Evolutionary conservation across 192 early-diverging fungal species (phyloP), one percentile per base, ranked within the genome.

Genomic region (Umbelopsis sp.): DNA sequence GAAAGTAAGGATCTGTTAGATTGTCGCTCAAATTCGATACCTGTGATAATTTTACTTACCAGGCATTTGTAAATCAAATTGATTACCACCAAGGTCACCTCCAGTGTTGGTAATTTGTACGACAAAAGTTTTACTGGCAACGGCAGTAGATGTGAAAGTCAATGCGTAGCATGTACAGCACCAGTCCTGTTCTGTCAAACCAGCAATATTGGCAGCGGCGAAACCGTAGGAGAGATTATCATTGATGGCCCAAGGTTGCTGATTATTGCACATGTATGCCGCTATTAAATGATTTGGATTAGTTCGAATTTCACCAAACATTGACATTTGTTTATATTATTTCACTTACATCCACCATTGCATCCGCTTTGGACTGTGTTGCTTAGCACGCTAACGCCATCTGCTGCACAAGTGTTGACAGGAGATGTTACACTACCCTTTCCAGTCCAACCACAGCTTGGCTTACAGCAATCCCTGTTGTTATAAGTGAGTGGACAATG

Each of bases 101-200:
- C 74, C 74, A 41, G 69, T 71, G 44, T 76, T 76, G 10, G 74
- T 77, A 26, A 68, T 45, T 44, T 76, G 74, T 2, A 71, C 74
- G 11, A 76, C 53, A 54, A 71, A 38, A 1, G 52, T 71, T 32
- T 76, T 76, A n/a, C 65, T 70, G 20, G 59, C n/a, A 21, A 76
- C 62, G 4, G 62, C 31, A 6, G 24, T 20, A 52, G 51, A 62
- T 26, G 74, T 75, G 29, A 76, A 76, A 29, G 69, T 76, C 9
- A 76, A 22, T 29, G 71, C 70, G 25, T 71, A 66, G 17, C 74
- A 76, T 31, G 59, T 56, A 56, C 74, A 76, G 22, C 70, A 71
- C 59, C 56, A 76, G 2, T 47, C 70, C 7, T 43, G 16, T 53
- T 71, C 74, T 24, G 34, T 50, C n/a, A 45, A 21, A 17, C 74